A percentile compares a stretch with the other conserved stretches of the same genome.
Evolutionary conservation across 768 basidiomycete species (phyloP).

Genomic region (Tricholoma bakamatsutake): DNA sequence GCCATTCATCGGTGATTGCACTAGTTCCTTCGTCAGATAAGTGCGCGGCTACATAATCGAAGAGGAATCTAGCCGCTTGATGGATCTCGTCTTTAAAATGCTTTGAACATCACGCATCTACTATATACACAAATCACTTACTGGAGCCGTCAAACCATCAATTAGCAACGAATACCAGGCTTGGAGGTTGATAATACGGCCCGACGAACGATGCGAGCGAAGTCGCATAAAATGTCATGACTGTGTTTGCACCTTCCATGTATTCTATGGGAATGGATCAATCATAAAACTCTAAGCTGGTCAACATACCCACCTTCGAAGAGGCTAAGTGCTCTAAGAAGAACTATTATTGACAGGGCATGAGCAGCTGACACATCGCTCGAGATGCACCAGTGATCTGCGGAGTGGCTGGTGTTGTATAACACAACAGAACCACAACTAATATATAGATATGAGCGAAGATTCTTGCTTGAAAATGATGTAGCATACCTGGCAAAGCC

Average conservation of each 20-base stretch:
- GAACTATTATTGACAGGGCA: conserved; percentile 56
- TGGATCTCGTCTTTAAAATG: conserved; percentile 58
- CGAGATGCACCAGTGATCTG: conserved; percentile 70
- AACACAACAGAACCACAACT: conserved; percentile 38
- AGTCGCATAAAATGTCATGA: conserved; percentile 76
- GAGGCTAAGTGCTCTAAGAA: conserved; percentile 68
- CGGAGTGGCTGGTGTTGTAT: conserved; percentile 30
- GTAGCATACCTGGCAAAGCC: conserved; percentile 47
- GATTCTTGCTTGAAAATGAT: not conserved
- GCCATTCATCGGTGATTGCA: conserved; percentile 16
- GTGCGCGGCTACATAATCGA: conserved; percentile 66
- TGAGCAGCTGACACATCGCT: conserved; percentile 62
- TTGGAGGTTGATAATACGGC: conserved; percentile 55
- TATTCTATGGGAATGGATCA: conserved; percentile 41
- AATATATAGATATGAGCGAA: not conserved
- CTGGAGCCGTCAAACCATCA: conserved; percentile 75
- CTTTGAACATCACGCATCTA: not conserved
- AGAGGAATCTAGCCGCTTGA: conserved; percentile 68
- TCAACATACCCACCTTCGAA: conserved; percentile 49
- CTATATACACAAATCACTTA: conserved; percentile 26
- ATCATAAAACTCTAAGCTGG: not conserved
- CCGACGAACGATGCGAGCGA: conserved; percentile 63
- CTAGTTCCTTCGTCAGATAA: conserved; percentile 65
- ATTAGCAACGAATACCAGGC: conserved; percentile 63
- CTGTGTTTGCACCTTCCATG: conserved; percentile 61